Percentiles rank a stretch among this genome's conserved stretches.
These are phyloP conservation scores for Cercospora citrullina DNA, from an alignment of 2,329 filamentous ascomycete species.

Conservation along the genomic window DNA sequence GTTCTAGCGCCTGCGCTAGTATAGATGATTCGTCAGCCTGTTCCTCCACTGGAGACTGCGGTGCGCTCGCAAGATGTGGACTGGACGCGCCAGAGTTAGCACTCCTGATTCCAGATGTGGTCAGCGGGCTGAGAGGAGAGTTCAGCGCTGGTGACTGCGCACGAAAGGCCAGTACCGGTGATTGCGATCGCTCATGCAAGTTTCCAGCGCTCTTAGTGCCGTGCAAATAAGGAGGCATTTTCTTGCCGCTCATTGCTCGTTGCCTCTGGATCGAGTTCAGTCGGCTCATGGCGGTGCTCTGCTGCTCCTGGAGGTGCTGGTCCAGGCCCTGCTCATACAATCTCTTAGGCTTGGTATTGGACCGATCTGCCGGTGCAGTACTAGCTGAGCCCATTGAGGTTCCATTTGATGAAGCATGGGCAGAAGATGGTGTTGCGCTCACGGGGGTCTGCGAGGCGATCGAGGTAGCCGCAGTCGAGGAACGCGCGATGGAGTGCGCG, in stretches of 20 bases:
- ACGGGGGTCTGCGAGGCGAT: conserved; percentile 67
- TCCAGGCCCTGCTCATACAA: conserved; percentile 82
- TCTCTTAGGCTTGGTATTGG: conserved; percentile 68
- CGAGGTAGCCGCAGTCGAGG: conserved; percentile 86
- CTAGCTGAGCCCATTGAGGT: conserved; percentile 32
- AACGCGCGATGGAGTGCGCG: conserved; percentile 65
- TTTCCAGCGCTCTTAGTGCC: conserved; percentile 63
- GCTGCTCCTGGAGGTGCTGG: conserved; percentile 78
- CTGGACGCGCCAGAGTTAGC: conserved; percentile 41
- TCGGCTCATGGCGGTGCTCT: conserved; percentile 71
- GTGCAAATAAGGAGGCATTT: conserved; percentile 44
- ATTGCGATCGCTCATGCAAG: conserved; percentile 52
- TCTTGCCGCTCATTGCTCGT: conserved; percentile 53
- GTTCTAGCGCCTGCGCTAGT: conserved; percentile 65
- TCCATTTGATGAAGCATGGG: conserved; percentile 54
- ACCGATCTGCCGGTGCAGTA: conserved; percentile 56
- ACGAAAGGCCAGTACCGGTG: conserved; percentile 35
- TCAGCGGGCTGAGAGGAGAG: conserved; percentile 42
- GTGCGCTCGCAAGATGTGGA: conserved; percentile 40
- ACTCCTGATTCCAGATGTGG: conserved; percentile 40
- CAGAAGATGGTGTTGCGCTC: conserved; percentile 41
- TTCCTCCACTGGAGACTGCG: conserved; percentile 59
- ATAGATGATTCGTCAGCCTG: conserved; percentile 63
- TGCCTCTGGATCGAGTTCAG: conserved; percentile 76
- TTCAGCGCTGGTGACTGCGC: conserved; percentile 44